These are phyloP conservation scores for Aspergillus hiratsukae DNA, from an alignment of 2,329 filamentous ascomycete species.

Conservation along the genomic window DNA sequence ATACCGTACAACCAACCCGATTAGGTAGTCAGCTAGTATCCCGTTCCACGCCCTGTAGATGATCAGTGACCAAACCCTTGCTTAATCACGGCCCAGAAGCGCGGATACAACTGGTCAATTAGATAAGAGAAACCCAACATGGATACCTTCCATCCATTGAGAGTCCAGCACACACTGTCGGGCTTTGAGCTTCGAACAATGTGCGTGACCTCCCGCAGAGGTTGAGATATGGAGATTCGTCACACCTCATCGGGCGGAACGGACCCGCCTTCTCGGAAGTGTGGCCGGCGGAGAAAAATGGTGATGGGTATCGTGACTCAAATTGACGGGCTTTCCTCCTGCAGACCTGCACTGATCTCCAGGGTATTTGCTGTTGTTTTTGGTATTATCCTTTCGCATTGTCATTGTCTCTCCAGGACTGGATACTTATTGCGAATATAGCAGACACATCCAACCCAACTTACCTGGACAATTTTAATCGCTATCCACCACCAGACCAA, in stretches of 20 bases:
- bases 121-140: constrained; percentile 19
- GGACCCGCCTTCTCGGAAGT: constrained; percentile 9
- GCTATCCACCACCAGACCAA: background rate
- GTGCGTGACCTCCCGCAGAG: background rate
- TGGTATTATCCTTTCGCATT: background rate
- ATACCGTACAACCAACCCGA: background rate
- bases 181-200: background rate
- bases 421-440: background rate
- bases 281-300: constrained; percentile 7
- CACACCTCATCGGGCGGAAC: constrained; percentile 10
- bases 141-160: background rate
- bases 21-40: background rate
- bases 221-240: background rate
- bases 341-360: background rate
- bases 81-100: constrained; percentile 13
- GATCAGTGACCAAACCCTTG: constrained; percentile 10
- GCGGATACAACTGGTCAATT: constrained; percentile 11
- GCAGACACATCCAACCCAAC: background rate
- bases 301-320: constrained; percentile 5
- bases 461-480: background rate
- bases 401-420: background rate
- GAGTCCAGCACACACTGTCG: background rate
- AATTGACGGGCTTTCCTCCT: constrained; percentile 1
- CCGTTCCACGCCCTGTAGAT: constrained; percentile 18
- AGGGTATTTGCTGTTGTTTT: background rate